phyloP scores from a whole-genome alignment of 225 moss, liverwort and hornwort genomes.

The Physcomitrium patens region DNA sequence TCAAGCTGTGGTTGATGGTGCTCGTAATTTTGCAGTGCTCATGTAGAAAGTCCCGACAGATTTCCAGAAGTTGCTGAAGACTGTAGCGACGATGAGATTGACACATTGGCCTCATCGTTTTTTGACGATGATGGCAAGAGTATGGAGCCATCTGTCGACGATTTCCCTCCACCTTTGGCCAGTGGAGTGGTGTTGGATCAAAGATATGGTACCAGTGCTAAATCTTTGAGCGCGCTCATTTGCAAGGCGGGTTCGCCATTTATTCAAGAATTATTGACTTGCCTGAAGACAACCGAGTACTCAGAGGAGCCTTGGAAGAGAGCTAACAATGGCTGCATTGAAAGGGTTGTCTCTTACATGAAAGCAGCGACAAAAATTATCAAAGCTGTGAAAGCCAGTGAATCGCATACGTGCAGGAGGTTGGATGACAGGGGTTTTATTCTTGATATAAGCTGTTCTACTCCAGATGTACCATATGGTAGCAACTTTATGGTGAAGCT shows the following conservation, averaged over 20 bases:
- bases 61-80: conserved; percentile 38
- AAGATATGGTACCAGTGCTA: conserved; percentile 68
- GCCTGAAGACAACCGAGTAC: conserved; percentile 73
- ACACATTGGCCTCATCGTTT: conserved; percentile 63
- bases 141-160: conserved; percentile 49
- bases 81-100: conserved; percentile 63
- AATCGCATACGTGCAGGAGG: conserved; percentile 52
- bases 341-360: conserved; percentile 50
- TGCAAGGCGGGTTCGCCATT: conserved; percentile 65
- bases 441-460: conserved; percentile 44
- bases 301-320: conserved; percentile 65
- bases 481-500: conserved; percentile 48
- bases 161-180: conserved; percentile 60
- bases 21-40: conserved; percentile 33
- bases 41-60: conserved; percentile 30
- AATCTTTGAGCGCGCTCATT: conserved; percentile 63
- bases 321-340: conserved; percentile 36
- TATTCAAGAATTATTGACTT: conserved; percentile 42
- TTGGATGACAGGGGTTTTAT: conserved; percentile 60
- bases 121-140: conserved; percentile 83
- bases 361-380: conserved; percentile 63
- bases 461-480: conserved; percentile 67
- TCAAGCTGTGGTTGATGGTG: conserved; percentile 13
- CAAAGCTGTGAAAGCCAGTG: conserved; percentile 57
- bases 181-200: conserved; percentile 76